These are phyloP conservation scores for Gossypium australe DNA, from an alignment of 345 rosid genomes.

Conservation along the genomic window DNA sequence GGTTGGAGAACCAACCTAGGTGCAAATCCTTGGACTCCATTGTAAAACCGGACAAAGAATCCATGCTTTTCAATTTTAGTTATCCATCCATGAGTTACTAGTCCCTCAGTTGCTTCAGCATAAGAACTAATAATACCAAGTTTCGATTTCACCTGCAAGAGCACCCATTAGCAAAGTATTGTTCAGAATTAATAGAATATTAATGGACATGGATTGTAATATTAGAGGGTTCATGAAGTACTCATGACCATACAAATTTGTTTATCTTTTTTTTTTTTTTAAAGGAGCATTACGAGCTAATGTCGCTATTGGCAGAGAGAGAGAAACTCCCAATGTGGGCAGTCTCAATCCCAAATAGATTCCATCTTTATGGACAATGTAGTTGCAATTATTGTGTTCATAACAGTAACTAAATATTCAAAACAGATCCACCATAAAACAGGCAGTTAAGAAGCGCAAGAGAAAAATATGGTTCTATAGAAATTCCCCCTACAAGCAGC, in stretches of 20 bases:
- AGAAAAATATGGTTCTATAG: neutral
- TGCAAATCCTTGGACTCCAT: conserved; percentile 96
- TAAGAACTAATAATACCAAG: conserved; percentile 78
- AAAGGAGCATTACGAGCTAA: neutral
- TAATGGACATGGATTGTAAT: neutral
- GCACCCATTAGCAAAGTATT: neutral
- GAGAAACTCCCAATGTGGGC: neutral
- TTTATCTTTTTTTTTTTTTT: neutral
- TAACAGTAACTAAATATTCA: neutral
- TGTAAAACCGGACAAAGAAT: conserved; percentile 90
- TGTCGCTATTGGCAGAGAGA: neutral
- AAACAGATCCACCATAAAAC: neutral
- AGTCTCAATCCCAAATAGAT: neutral
- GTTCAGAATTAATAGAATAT: conserved; percentile 1
- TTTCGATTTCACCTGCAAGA: conserved; percentile 84
- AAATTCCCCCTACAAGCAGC: neutral
- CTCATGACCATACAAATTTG: neutral
- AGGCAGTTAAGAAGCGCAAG: neutral
- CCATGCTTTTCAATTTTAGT: conserved; percentile 92
- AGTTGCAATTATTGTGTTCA: neutral
- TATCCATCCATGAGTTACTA: conserved; percentile 94
- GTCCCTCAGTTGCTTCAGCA: conserved; percentile 75
- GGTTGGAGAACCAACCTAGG: conserved; percentile 49
- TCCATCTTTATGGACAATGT: neutral
- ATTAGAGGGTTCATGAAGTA: neutral